Evolutionary conservation across 2,329 filamentous ascomycete genomes (phyloP), one percentile per base, ranked within the genome.

Genomic region (Penicillium sp.): DNA sequence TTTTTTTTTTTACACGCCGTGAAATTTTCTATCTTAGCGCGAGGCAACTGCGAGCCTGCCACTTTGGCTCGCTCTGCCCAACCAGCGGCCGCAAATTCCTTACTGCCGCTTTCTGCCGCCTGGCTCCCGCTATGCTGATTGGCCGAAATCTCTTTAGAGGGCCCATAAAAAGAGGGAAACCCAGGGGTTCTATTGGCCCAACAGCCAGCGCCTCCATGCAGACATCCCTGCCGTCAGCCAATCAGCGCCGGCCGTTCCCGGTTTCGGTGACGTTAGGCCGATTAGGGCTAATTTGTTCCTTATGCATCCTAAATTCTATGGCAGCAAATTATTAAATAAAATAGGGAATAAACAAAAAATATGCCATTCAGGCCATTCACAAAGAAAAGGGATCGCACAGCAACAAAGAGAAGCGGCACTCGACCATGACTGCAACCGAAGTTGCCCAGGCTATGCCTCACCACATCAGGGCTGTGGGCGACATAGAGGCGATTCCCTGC

Each of bases 401-500:
- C 11, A 12, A 33, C 11, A 33, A 16, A 30, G 3, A 30, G 11
- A 48, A 16, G n/a, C n/a, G n/a, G n/a, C n/a, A n/a, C n/a, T n/a
- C n/a, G n/a, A n/a, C n/a, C n/a, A 54, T 58, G 56, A 53, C 56
- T 16, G 50, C 46, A 38, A 46, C 51, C 18, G 51, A 53, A 47
- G 21, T 45, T 52, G 23, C 24, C 26, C 43, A n/a, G 45, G 20
- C 20, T n/a, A 26, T 45, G 6, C 49, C 42, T 23, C 38, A 30
- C 18, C 28, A n/a, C 47, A 14, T 23, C 42, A 42, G 18, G 50
- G 18, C 20, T 18, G 24, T 56, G 20, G 56, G 56, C 6, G 28
- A 54, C 40, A 23, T 50, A 23, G 71, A 77, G 64, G 82, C 83
- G 46, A 86, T 96, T 53, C 88, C 88, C 51, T 79, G 81, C 40